These are phyloP conservation scores for Hyphopichia fennica DNA, from an alignment of 1,139 yeast species.

Conservation along the genomic window DNA sequence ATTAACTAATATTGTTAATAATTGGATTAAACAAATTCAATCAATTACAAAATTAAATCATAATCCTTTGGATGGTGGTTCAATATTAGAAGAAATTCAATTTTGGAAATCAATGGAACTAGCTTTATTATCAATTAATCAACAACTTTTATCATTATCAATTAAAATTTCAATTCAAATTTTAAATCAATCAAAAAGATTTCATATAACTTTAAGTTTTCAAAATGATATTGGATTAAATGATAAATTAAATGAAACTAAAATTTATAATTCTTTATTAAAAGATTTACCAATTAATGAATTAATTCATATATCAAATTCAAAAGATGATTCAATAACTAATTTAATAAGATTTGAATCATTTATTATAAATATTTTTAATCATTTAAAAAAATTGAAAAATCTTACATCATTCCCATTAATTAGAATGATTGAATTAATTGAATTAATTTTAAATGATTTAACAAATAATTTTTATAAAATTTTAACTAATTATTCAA, in stretches of 20 bases:
- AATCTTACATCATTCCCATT: conserved; percentile 62
- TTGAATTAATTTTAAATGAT: conserved; percentile 55
- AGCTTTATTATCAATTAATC: conserved; percentile 55
- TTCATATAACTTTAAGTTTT: conserved; percentile 75
- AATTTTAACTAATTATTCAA: conserved; percentile 19
- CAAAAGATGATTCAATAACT: neutral
- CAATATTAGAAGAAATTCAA: conserved; percentile 64
- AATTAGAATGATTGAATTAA: conserved; percentile 58
- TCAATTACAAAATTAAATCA: conserved; percentile 53
- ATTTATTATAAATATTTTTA: conserved; percentile 51
- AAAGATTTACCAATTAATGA: conserved; percentile 72
- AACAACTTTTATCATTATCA: conserved; percentile 57
- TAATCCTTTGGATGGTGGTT: conserved; percentile 57
- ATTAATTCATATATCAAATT: conserved; percentile 45
- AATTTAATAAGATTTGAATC: conserved; percentile 42
- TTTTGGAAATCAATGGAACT: conserved; percentile 80
- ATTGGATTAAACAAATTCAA: conserved; percentile 71
- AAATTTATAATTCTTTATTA: conserved; percentile 59
- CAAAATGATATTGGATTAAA: conserved; percentile 70
- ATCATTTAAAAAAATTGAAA: conserved; percentile 63
- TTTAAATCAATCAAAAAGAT: conserved; percentile 70
- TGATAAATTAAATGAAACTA: conserved; percentile 54
- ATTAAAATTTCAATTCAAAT: conserved; percentile 62
- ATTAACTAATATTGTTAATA: conserved; percentile 64
- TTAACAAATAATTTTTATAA: conserved; percentile 24